Conservation (phyloP, 129 eudicot genomes). For the Silybum marianum region DNA sequence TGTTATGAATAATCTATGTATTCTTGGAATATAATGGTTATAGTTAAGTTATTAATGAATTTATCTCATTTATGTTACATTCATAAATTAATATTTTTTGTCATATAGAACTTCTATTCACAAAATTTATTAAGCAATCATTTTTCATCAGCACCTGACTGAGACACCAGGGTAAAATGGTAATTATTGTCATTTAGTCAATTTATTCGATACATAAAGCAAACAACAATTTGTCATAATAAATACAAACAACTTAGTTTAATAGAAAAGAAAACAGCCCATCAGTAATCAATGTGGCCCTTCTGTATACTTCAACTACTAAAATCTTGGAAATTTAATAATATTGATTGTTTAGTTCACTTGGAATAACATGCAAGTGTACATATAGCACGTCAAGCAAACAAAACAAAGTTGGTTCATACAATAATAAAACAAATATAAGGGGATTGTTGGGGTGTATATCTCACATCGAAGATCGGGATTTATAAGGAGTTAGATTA, state of each 20-base stretch:
- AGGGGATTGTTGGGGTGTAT: no score
- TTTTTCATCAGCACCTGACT: no score
- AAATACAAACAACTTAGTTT: no score
- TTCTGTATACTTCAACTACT: no score
- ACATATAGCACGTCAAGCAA: background rate
- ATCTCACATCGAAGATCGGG: no score
- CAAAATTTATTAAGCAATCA: background rate
- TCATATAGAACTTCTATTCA: background rate
- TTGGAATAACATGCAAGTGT: background rate
- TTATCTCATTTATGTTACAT: background rate
- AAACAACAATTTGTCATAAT: no score
- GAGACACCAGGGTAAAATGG: background rate
- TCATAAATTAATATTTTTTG: background rate
- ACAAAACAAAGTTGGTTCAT: background rate
- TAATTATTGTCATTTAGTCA: no score
- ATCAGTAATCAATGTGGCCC: no score
- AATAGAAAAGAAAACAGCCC: no score
- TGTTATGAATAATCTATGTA: background rate
- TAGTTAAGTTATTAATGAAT: background rate
- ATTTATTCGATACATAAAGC: no score
- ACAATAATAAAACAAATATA: background rate
- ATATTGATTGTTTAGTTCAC: no score
- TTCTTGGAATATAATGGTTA: background rate
- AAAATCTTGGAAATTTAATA: no score
- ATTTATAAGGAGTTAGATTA: background rate